These are phyloP conservation scores for Trametes cingulata DNA, from an alignment of 768 basidiomycete genomes.

Conservation along the genomic window DNA sequence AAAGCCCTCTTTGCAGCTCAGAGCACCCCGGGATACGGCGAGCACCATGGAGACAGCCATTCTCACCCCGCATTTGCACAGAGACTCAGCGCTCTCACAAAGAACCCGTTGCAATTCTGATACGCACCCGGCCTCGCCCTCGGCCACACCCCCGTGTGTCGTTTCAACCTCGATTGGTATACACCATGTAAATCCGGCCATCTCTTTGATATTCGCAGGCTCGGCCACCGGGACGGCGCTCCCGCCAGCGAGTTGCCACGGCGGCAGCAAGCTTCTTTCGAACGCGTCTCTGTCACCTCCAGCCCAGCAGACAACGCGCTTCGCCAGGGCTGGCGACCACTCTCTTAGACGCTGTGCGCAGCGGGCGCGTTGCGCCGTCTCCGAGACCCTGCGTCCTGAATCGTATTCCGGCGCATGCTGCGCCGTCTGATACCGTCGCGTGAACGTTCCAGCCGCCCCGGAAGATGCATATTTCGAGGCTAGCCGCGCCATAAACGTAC, in stretches of 20 bases:
- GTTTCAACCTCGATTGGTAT: conserved; percentile 2
- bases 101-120: neutral
- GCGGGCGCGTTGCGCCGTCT: neutral
- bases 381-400: no score
- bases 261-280: conserved; percentile 5
- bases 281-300: neutral
- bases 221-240: neutral
- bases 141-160: neutral
- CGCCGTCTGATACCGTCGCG: neutral
- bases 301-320: neutral
- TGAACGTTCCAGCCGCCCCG: neutral
- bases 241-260: neutral
- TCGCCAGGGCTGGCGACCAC: conserved; percentile 4
- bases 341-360: neutral
- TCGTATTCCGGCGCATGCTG: no score
- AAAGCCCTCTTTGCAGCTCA: neutral
- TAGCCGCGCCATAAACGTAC: neutral
- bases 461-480: neutral
- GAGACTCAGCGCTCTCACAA: neutral
- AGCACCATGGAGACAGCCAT: neutral
- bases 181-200: neutral
- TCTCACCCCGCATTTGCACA: neutral
- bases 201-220: conserved; percentile 11
- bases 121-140: neutral
- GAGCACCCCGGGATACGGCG: neutral